phyloP scores from a whole-genome alignment of 2,329 filamentous ascomycete species.

The Fusarium sp. region DNA sequence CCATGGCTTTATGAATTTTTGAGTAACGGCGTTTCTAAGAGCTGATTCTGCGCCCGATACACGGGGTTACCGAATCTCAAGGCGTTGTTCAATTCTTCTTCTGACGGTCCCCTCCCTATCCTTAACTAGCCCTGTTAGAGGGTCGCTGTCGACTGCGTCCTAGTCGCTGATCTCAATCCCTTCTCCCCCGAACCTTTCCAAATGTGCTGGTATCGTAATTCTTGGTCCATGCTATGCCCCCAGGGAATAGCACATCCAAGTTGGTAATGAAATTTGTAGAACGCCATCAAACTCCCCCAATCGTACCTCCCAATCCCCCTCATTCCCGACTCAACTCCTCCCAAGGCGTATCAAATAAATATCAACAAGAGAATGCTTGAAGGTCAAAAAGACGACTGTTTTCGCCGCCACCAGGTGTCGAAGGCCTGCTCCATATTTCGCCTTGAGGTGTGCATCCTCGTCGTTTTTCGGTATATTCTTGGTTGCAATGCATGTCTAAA shows the following conservation, averaged over 20 bases:
- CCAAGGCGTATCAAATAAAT: slow-evolving; percentile 29
- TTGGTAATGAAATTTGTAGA: slow-evolving; percentile 38
- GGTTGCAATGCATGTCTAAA: slow-evolving; percentile 42
- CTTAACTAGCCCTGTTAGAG: slow-evolving; percentile 12
- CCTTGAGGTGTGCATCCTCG: slow-evolving; percentile 28
- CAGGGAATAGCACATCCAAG: slow-evolving; percentile 43
- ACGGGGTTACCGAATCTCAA: slow-evolving; percentile 31
- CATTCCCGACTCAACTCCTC: slow-evolving; percentile 36
- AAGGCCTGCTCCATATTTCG: slow-evolving; percentile 29
- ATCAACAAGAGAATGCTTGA: slow-evolving; percentile 32
- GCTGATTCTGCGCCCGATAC: slow-evolving; percentile 38
- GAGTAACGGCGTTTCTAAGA: slow-evolving; percentile 41
- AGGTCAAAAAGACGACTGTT: slow-evolving; percentile 21
- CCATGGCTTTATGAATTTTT: slow-evolving; percentile 42
- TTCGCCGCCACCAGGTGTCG: slow-evolving; percentile 23
- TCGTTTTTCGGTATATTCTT: slow-evolving; percentile 36
- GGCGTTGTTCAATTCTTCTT: slow-evolving; percentile 27
- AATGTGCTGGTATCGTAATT: slow-evolving; percentile 46
- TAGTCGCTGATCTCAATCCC: slow-evolving; percentile 33
- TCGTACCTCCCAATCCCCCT: slow-evolving; percentile 35
- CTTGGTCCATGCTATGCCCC: slow-evolving; percentile 38
- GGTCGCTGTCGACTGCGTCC: slow-evolving; percentile 20
- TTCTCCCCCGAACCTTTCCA: slow-evolving; percentile 25
- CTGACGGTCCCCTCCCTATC: slow-evolving; percentile 5
- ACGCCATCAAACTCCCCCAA: slow-evolving; percentile 47